Conservation (phyloP, 352 stramenopile species). For the Plasmopara halstedii region DNA sequence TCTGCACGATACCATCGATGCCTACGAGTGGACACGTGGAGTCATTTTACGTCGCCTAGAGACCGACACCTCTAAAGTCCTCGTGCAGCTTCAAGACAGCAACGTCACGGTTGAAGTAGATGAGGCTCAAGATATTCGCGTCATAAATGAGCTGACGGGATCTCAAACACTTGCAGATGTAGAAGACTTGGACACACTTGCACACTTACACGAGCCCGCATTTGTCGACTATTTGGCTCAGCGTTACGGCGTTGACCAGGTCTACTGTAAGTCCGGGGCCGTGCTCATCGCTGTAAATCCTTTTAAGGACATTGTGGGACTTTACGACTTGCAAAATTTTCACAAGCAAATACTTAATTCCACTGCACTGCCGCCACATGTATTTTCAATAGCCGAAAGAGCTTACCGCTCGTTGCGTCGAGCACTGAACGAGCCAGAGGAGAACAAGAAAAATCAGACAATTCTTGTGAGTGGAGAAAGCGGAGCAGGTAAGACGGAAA, state of each 20-base stretch:
- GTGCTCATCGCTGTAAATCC: constrained; percentile 78
- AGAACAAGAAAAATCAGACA: constrained; percentile 81
- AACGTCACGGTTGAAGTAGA: constrained; percentile 37
- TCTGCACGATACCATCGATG: constrained; percentile 9
- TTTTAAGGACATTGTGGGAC: constrained; percentile 57
- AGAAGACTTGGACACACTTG: constrained; percentile 65
- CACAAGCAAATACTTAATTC: constrained; percentile 21
- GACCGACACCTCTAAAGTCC: constrained; percentile 14
- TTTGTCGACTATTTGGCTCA: constrained; percentile 76
- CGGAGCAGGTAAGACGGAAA: constrained; percentile 94
- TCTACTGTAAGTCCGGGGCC: constrained; percentile 67
- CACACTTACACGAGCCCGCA: constrained; percentile 69
- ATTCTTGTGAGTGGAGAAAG: constrained; percentile 95
- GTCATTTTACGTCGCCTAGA: constrained; percentile 32
- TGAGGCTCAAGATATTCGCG: constrained; percentile 39
- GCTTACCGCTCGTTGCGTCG: constrained; percentile 55
- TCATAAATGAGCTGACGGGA: constrained; percentile 34
- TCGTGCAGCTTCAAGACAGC: constrained; percentile 39
- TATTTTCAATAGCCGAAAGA: constrained; percentile 73
- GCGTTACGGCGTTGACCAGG: constrained; percentile 59
- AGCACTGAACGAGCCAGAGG: constrained; percentile 31
- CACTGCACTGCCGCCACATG: constrained; percentile 49
- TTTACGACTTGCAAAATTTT: constrained; percentile 54
- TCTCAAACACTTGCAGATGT: constrained; percentile 40
- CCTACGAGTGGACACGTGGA: constrained; percentile 44